Percentiles rank a stretch among this genome's conserved stretches.
Evolutionary conservation across 352 stramenopile genomes (phyloP).

Genomic region (Phytophthora podocarpi): DNA sequence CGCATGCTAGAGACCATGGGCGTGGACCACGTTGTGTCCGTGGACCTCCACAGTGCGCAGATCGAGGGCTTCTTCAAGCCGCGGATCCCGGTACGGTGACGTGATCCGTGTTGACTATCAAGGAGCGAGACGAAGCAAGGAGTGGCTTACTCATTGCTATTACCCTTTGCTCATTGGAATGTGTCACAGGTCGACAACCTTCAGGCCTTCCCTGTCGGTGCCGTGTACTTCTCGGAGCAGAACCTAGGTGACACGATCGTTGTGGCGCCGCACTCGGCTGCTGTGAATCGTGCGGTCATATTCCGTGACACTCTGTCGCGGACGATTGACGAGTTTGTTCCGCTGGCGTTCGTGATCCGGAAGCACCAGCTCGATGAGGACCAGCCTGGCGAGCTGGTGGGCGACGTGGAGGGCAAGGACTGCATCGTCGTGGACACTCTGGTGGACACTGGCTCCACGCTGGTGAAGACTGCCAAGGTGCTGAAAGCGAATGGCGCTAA

Average conservation of each 20-base stretch:
- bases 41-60: conserved; percentile 89
- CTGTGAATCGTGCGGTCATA: conserved; percentile 73
- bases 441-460: conserved; percentile 84
- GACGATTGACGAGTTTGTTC: conserved; percentile 80
- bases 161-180: neutral
- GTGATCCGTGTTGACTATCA: neutral
- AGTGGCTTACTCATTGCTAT: neutral
- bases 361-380: conserved; percentile 83
- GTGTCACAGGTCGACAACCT: conserved; percentile 75
- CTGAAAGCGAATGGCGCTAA: conserved; percentile 80
- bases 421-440: conserved; percentile 90
- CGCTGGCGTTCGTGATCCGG: conserved; percentile 82
- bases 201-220: conserved; percentile 83
- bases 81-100: conserved; percentile 59
- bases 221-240: conserved; percentile 88
- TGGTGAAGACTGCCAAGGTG: conserved; percentile 84
- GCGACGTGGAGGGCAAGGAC: conserved; percentile 80
- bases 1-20: conserved; percentile 91
- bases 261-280: conserved; percentile 81
- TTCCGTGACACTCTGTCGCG: conserved; percentile 85
- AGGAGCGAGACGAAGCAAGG: neutral
- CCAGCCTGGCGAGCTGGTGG: conserved; percentile 74
- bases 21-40: conserved; percentile 87
- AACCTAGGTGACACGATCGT: conserved; percentile 71
- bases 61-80: conserved; percentile 91